Evolutionary conservation across 2,329 filamentous ascomycete genomes (phyloP).

Genomic region (Beauveria rudraprayagi): DNA sequence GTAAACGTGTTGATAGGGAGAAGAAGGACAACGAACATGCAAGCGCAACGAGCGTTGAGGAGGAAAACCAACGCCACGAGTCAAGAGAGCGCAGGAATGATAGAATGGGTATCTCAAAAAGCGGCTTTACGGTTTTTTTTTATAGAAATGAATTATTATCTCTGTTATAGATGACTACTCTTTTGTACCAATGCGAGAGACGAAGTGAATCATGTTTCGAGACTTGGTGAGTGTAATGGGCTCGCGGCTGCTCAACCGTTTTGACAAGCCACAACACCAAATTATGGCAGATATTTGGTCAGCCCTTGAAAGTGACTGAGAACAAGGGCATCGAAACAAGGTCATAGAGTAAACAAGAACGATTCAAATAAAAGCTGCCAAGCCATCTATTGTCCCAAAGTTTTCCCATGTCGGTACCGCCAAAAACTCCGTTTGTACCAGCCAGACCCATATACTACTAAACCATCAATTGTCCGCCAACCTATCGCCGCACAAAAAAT

Average conservation of each 20-base stretch:
- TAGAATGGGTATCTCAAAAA: neutral
- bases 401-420: neutral
- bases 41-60: no score
- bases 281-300: no score
- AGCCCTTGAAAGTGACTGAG: no score
- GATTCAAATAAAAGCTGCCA: neutral
- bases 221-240: no score
- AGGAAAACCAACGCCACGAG: no score
- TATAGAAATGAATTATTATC: slow-evolving; percentile 9
- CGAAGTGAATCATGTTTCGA: no score
- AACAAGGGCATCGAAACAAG: no score
- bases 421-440: slow-evolving; percentile 1
- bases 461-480: neutral
- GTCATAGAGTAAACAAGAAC: no score
- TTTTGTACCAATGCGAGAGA: neutral
- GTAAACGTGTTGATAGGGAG: neutral
- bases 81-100: neutral
- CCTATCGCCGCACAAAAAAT: neutral
- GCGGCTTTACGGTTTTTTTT: neutral
- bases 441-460: neutral
- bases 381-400: slow-evolving; percentile 1
- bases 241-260: no score
- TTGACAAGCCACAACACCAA: no score
- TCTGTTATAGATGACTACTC: neutral
- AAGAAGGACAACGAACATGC: neutral